Evolutionary conservation across 2,329 filamentous ascomycete species (phyloP).

Genomic region (Microsporum audouinii): DNA sequence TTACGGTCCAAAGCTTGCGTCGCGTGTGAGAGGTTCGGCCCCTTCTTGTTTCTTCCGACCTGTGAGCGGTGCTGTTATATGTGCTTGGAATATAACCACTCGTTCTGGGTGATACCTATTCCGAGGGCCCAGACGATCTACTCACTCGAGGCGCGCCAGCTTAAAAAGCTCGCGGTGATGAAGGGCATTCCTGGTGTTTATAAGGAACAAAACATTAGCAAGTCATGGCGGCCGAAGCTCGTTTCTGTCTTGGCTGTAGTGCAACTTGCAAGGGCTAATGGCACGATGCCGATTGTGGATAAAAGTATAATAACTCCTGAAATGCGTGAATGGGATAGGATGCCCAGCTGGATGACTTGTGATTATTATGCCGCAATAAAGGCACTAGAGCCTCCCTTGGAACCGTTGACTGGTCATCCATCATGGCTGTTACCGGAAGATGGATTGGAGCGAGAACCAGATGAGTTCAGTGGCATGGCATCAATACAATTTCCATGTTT

Average conservation of each 20-base stretch:
- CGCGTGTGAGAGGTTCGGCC: background rate
- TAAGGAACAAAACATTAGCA: background rate
- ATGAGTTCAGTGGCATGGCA: background rate
- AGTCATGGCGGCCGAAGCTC: background rate
- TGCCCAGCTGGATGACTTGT: background rate
- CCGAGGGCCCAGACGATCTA: background rate
- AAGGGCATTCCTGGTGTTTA: background rate
- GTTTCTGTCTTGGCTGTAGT: background rate
- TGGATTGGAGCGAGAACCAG: background rate
- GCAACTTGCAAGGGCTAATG: background rate
- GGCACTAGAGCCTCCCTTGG: background rate
- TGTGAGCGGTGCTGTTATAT: background rate
- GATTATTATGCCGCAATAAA: background rate
- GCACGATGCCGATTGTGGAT: background rate
- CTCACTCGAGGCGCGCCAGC: background rate
- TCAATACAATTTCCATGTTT: background rate
- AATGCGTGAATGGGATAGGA: background rate
- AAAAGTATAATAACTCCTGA: background rate
- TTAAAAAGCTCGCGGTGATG: constrained; percentile 1
- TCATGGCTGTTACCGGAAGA: background rate
- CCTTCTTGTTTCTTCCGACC: constrained; percentile 5
- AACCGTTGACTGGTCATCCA: background rate
- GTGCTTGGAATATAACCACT: background rate
- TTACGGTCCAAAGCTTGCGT: background rate
- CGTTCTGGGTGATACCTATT: constrained; percentile 1